Base-by-base conservation (phyloP, 305 asterid species). In the Fraxinus xanthoxyloides region DNA sequence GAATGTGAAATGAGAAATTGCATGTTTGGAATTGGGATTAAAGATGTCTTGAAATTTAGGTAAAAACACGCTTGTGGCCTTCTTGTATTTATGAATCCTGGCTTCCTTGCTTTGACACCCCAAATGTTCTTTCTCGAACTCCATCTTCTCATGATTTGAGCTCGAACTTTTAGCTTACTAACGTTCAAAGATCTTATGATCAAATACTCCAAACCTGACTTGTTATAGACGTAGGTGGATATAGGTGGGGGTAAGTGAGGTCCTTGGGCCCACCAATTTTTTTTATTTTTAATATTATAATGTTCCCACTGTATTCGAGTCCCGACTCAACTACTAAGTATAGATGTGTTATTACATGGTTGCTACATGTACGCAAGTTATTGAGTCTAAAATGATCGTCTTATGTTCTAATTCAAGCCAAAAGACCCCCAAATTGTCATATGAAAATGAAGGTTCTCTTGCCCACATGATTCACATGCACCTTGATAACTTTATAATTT, bases 391-490 rank as follows among this genome's bases (percentile, higher is more conserved):
- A 54, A 54, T 9, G 19, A n/a, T 17, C 65, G 3, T n/a, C 10
- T 54, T 6, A 54, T 56, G 12, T 56, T 56, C 19, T 6, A 56
- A 56, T 56, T 19, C 65, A 56, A 56, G 26, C 26, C 65, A 56
- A 56, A 56, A 2, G 26, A 56, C 28, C 65, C 61, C n/a, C 15
- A 56, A 26, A 54, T 56, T 77, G 59, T 40, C 72, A 79, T 67
- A 75, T 21, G 77, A 79, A 81, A 78, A 65, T 67, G 34, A 63
- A 31, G 35, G 77, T 67, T 83, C 21, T 34, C 69, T 26, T 69
- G 19, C 15, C 82, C 82, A 82, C 80, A 81, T 77, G 78, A 51
- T 82, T 80, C 81, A 72, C 88, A 76, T 80, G 81, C 65, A 73
- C 13, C 79, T 1, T 19, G 19, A 5, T 56, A 56, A 56, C 12